Evolutionary conservation across 352 stramenopile species (phyloP).

Genomic region (Globisporangium alternatum): DNA sequence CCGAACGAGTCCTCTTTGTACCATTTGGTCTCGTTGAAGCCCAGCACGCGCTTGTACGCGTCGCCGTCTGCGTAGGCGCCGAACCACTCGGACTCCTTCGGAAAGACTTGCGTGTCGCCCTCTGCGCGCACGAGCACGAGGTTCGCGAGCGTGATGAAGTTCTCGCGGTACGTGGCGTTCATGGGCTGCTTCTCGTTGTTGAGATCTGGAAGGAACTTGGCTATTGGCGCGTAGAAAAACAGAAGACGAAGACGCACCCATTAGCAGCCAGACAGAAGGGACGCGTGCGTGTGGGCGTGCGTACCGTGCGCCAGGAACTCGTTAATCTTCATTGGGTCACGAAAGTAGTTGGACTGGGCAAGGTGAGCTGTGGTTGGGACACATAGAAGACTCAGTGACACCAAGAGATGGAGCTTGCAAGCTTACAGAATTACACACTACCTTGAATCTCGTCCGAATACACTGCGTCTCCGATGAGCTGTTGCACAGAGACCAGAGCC

Average conservation of each 20-base stretch:
- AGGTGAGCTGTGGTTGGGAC: slow-evolving; percentile 39
- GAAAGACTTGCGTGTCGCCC: slow-evolving; percentile 89
- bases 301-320: slow-evolving; percentile 69
- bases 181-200: slow-evolving; percentile 88
- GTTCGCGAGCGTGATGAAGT: slow-evolving; percentile 82
- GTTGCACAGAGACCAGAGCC: slow-evolving; percentile 7
- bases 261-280: neutral
- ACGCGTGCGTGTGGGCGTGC: neutral
- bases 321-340: slow-evolving; percentile 76
- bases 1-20: slow-evolving; percentile 92
- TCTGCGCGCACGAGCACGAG: slow-evolving; percentile 90
- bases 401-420: neutral
- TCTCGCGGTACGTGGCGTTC: slow-evolving; percentile 86
- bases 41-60: slow-evolving; percentile 63
- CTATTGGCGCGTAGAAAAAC: slow-evolving; percentile 21
- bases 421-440: slow-evolving; percentile 15
- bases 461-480: slow-evolving; percentile 83
- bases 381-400: neutral
- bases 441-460: slow-evolving; percentile 88
- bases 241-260: neutral
- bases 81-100: slow-evolving; percentile 85
- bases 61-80: slow-evolving; percentile 80
- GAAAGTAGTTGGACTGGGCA: slow-evolving; percentile 94
- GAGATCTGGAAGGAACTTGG: slow-evolving; percentile 75
- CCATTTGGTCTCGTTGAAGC: slow-evolving; percentile 92